A percentile compares a stretch with the other conserved stretches of the same genome.
phyloP scores from a whole-genome alignment of 2,329 filamentous ascomycete species.

The Microthyrium microscopicum region DNA sequence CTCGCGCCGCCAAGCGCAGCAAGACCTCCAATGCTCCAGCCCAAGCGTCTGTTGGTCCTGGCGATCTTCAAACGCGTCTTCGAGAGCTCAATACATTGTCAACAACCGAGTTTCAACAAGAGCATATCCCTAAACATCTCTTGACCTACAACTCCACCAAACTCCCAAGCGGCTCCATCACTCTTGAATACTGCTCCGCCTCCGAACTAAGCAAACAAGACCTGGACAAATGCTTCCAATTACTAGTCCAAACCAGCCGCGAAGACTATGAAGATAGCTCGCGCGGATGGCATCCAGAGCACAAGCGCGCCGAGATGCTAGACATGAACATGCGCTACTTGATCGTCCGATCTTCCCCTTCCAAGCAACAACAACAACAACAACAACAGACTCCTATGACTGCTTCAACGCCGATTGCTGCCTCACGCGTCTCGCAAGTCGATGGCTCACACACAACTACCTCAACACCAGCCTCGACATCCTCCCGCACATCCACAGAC shows the following conservation, averaged over 20 bases:
- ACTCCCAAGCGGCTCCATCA: not conserved
- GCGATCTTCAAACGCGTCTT: not conserved
- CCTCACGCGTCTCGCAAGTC: too few species aligned
- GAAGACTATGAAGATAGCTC: conserved; percentile 3
- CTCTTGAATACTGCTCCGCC: not conserved
- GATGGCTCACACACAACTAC: not conserved
- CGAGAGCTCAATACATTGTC: not conserved
- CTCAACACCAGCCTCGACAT: not conserved
- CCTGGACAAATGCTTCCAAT: conserved; percentile 4
- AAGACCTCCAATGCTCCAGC: too few species aligned
- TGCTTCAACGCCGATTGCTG: too few species aligned
- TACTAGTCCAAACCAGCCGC: conserved; percentile 4
- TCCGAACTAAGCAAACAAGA: not conserved
- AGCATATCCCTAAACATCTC: too few species aligned
- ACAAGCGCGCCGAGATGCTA: conserved; percentile 5
- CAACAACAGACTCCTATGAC: too few species aligned
- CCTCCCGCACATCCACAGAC: not conserved
- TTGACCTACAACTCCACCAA: too few species aligned
- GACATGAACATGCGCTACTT: conserved; percentile 6
- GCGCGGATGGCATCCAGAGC: conserved; percentile 4
- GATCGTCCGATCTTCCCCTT: not conserved
- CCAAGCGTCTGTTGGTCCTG: not conserved
- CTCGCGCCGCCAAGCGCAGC: too few species aligned
- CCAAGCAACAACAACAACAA: too few species aligned
- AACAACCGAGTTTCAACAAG: not conserved